Base-by-base conservation (phyloP, 129 eudicot genomes). In the Glebionis coronaria region DNA sequence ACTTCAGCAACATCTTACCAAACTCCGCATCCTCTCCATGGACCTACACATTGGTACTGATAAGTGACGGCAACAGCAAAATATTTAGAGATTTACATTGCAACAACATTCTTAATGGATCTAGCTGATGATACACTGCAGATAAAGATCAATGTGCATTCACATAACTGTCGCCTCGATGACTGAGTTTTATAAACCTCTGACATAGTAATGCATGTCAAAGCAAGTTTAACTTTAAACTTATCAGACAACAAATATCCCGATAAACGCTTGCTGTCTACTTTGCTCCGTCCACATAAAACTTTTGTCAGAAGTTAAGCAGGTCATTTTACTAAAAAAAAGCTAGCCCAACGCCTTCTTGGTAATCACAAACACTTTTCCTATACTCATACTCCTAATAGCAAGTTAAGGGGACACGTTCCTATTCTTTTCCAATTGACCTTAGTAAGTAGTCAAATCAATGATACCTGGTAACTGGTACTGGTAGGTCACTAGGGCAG, bases 1-100 rank as follows among this genome's bases (percentile, higher is more conserved):
- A 88, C 65, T 85, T 88, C 61, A 81, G 57, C 79, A 91, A 63
- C 76, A 91, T 78, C 85, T 74, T 81, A 45, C 88, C 82, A 9
- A 79, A 57, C 73, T 78, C 88, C 44, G 46, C 74, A 61, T 78
- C 78, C 46, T 56, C 74, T 27, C 57, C 69, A 65, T 72, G 82
- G 47, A 82, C 90, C 97, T 90, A 65, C 60, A 78, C 76, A 35
- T 31, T 59, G 15, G 58, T 54, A 63, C 40, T 55, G 28, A 58
- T 64, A 50, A 50, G 71, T 53, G 46, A 40, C 46, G 55, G 56
- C 16, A 71, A 67, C 21, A 12, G 11, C 56, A 23, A 49, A 49
- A 38, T 68, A 74, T 12, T 10, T 8, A 47, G 29, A 21, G 20
- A 19, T 0, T 28, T 19, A 14, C 25, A 50, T 19, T 4, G 52